Base-by-base conservation (phyloP, 371 early-diverging fungal genomes). In the Rhizomucor pusillus region DNA sequence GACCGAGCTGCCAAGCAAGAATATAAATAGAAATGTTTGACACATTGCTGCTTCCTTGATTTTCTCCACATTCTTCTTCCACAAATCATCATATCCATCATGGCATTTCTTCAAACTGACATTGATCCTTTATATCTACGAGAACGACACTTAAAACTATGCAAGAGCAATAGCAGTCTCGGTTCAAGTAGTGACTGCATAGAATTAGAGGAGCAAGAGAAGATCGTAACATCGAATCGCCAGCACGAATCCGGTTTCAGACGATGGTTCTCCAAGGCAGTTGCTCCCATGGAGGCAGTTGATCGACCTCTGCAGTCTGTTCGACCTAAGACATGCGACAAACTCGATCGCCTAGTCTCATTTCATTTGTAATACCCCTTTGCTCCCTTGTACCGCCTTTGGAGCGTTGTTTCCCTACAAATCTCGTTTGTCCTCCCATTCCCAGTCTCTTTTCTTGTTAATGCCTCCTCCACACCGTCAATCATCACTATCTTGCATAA, bases 101-200 rank as follows among this genome's bases (percentile, higher is more conserved):
- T 60, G 60, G 39, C 60, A 6, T 60, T 60, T 36, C 16, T 60
- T 20, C 60, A 60, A 51, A 43, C 44, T 29, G 60, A 60, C 47
- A 54, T 60, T 19, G 60, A 60, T 22, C 55, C 55, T 29, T 43
- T 60, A 19, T 60, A 43, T 36, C 51, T 60, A 16, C 54, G 60
- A 2, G 60, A 60, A 55, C 35, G 29, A 19, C 60, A 60, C 34
- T 22, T 60, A 20, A 36, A 50, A 35, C 35, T 29, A 5, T 33
- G 36, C 54, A 53, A 54, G 29, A 59, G 18, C 13, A 41, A 25
- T 14, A 46, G 29, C 25, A 58, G 24, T 37, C 39, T 43, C 50
- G 50, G 23, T 39, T 36, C 20, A 14, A 39, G 29, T 29, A 29
- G 29, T 29, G 29, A 29, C 29, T 29, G 29, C 7, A 29, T 29